A percentile compares a stretch with the other conserved stretches of the same genome.
Conservation (phyloP, 306 rosid genomes). For the Inga oerstediana region DNA sequence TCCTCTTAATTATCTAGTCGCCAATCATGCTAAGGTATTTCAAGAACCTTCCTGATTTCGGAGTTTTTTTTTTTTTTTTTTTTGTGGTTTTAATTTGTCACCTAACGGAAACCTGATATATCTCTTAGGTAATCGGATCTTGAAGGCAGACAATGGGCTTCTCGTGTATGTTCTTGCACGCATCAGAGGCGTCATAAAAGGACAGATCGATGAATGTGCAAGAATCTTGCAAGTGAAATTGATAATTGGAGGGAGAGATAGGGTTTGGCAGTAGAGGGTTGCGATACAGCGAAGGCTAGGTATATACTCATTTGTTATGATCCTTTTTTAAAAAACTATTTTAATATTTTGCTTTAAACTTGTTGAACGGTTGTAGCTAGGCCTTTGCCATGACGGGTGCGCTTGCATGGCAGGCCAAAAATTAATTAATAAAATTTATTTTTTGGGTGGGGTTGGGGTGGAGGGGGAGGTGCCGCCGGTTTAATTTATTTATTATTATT, state of each 20-base stretch:
- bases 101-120: neutral
- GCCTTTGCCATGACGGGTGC: conserved; percentile 88
- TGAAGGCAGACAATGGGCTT: neutral
- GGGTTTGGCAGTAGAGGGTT: no score
- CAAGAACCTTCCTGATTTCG: no score
- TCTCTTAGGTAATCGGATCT: neutral
- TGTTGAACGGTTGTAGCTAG: conserved; percentile 17
- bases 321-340: neutral
- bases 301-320: neutral
- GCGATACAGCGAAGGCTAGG: neutral
- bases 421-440: conserved; percentile 41
- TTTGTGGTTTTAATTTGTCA: no score
- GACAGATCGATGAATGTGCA: neutral
- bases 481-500: neutral
- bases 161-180: neutral
- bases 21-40: no score
- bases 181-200: no score
- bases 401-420: conserved; percentile 80
- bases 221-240: neutral
- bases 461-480: conserved; percentile 53
- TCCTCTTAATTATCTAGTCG: no score
- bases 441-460: neutral
- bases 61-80: no score
- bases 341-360: neutral
- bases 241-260: neutral